Base-by-base conservation (phyloP, 352 stramenopile genomes). In the Phytophthora ohioensis region DNA sequence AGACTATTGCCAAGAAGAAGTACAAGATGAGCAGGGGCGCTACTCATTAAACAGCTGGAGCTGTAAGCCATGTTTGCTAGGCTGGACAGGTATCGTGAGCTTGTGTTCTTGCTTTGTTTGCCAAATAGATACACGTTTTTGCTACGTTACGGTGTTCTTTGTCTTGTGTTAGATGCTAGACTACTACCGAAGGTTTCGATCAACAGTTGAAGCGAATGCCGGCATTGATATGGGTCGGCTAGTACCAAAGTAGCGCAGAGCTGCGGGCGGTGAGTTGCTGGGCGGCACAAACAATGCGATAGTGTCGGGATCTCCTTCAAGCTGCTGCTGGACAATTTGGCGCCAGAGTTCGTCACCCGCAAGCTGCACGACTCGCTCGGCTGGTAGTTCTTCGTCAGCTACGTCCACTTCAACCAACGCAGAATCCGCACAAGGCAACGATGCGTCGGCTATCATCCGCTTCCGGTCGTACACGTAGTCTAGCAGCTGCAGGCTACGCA, bases 1-100 rank as follows among this genome's bases (percentile, higher is more conserved):
- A 96, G 69, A 94, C 86, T 67, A 93, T 94, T 53, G 81, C 87
- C 70, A 97, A 97, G 87, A 92, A 91, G 71, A 90, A 90, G 61
- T 90, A 62, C 73, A 95, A 90, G 83, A 73, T 75, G 58, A 87
- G 74, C 71, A 88, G 88, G 69, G 85, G 87, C 46, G 78, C 83
- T 27, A 69, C 66, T 17, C 79, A 90, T 64, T 95, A 92, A 76
- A 60, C 45, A 54, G 61, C 34, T 64, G 64, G 35, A 63, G 52
- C 48, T 48, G 45, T 31, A 41, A 48, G 35, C 53, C 35, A 45
- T 39, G 45, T 43, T 61, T 46, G 34, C 34, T 41, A 67, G 39
- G n/a, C 36, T 35, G 15, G 21, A 47, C 51, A 70, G 64, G 39
- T 71, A 69, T 48, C 30, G 13, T 49, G 43, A 27, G 41, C 64